These are phyloP conservation scores for Quercus parvula DNA, from an alignment of 306 rosid species.

Conservation along the genomic window DNA sequence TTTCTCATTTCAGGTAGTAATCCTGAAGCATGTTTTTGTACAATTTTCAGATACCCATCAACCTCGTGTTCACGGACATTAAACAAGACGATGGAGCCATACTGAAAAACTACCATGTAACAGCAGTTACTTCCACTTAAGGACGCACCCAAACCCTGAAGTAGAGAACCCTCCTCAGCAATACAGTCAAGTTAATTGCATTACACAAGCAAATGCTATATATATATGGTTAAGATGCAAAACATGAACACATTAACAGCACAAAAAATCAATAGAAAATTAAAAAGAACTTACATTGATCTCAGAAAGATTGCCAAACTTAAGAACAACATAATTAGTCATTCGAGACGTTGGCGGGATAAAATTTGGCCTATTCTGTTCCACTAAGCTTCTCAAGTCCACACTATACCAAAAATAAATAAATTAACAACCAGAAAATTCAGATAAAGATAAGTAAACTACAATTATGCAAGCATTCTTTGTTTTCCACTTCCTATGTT, in stretches of 20 bases:
- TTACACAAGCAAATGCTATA: not conserved
- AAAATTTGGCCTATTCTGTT: conserved; percentile 77
- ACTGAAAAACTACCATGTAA: conserved; percentile 94
- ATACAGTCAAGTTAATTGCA: conserved; percentile 3
- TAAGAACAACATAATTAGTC: conserved; percentile 88
- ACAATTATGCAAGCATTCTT: not conserved
- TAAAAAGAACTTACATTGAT: conserved; percentile 42
- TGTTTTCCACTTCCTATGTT: not conserved
- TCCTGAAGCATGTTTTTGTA: conserved; percentile 74
- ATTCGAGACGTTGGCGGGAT: conserved; percentile 83
- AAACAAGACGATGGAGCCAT: conserved; percentile 90
- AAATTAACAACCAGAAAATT: not conserved
- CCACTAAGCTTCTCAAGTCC: conserved; percentile 90
- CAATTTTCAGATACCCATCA: conserved; percentile 75
- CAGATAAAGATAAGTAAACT: not conserved
- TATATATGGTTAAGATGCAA: not conserved
- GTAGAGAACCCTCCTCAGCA: conserved; percentile 18
- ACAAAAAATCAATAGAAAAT: not conserved
- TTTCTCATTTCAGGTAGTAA: conserved; percentile 95
- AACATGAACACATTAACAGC: not conserved
- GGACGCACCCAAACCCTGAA: conserved; percentile 65
- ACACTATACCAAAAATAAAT: conserved; percentile 52
- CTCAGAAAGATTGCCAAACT: conserved; percentile 64
- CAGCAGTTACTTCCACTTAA: conserved; percentile 67
- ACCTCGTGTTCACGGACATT: conserved; percentile 72